These are phyloP conservation scores for Tuber borchii DNA, from an alignment of 495 filamentous ascomycete genomes.

Conservation along the genomic window DNA sequence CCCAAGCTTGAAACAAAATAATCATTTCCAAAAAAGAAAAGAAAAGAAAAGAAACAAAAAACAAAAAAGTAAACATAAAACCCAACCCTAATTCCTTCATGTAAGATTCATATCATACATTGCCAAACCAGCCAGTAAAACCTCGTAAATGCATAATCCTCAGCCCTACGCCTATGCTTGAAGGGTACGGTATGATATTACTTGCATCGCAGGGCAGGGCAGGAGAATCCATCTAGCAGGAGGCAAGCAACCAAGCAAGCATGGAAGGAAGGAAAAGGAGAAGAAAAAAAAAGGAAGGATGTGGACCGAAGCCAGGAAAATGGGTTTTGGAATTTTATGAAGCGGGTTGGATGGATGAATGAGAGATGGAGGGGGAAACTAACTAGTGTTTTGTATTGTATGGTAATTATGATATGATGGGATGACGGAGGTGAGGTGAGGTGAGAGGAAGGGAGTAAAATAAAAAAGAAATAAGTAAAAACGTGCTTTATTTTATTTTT, in stretches of 20 bases:
- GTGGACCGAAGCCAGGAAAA: background rate
- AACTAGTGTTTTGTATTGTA: background rate
- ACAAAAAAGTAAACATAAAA: background rate
- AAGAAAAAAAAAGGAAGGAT: background rate
- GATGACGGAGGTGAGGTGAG: background rate
- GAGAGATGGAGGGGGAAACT: background rate
- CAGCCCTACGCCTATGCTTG: background rate
- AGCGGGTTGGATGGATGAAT: background rate
- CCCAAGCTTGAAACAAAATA: no score
- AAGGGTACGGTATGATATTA: background rate
- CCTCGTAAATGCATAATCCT: background rate
- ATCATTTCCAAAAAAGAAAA: background rate
- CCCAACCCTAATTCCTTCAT: background rate
- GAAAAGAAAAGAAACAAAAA: no score
- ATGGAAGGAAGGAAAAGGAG: background rate
- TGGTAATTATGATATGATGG: background rate
- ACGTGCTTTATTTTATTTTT: conserved; percentile 3
- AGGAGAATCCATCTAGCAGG: background rate
- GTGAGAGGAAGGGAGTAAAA: background rate
- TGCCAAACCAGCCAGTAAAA: background rate
- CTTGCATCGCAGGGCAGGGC: conserved; percentile 1
- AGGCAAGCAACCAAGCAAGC: background rate
- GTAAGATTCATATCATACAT: background rate
- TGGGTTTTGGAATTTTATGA: background rate
- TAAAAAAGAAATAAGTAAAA: background rate